These are phyloP conservation scores for Viridothelium virens DNA, from an alignment of 495 filamentous ascomycete species.

Conservation along the genomic window DNA sequence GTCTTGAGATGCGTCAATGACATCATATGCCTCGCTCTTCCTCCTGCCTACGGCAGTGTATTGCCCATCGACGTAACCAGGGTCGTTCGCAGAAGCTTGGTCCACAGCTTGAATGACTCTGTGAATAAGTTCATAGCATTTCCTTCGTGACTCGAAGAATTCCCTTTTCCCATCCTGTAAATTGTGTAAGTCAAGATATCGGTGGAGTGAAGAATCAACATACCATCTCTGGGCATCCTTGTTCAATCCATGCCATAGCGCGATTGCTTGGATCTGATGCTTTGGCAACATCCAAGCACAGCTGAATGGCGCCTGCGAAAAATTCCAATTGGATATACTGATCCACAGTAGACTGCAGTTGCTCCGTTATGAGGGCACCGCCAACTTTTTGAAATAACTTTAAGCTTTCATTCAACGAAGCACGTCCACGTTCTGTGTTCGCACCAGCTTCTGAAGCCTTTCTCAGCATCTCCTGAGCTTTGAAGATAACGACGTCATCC, in stretches of 20 bases:
- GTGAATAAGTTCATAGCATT: slow-evolving; percentile 78
- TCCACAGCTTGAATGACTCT: slow-evolving; percentile 70
- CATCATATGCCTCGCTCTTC: slow-evolving; percentile 74
- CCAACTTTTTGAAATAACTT: slow-evolving; percentile 83
- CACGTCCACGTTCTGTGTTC: slow-evolving; percentile 69
- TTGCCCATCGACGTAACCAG: slow-evolving; percentile 69
- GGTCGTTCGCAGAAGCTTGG: slow-evolving; percentile 51
- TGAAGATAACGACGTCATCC: slow-evolving; percentile 95
- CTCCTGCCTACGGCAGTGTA: slow-evolving; percentile 65
- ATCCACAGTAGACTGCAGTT: slow-evolving; percentile 65
- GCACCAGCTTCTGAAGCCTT: slow-evolving; percentile 68
- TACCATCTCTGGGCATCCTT: slow-evolving; percentile 51
- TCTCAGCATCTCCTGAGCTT: slow-evolving; percentile 90
- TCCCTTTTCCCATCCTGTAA: slow-evolving; percentile 57
- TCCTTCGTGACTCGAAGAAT: slow-evolving; percentile 60
- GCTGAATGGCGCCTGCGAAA: slow-evolving; percentile 85
- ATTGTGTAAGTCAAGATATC: slow-evolving; percentile 15
- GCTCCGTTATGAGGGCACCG: slow-evolving; percentile 66
- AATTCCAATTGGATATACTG: slow-evolving; percentile 75
- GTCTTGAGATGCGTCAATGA: slow-evolving; percentile 76
- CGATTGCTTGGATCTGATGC: slow-evolving; percentile 77
- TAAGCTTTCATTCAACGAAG: slow-evolving; percentile 79
- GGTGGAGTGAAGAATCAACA: slow-evolving; percentile 2
- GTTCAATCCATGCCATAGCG: slow-evolving; percentile 68
- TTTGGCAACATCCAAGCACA: slow-evolving; percentile 71